Base-by-base conservation (phyloP, 2,329 filamentous ascomycete species). In the Colletotrichum graminicola region DNA sequence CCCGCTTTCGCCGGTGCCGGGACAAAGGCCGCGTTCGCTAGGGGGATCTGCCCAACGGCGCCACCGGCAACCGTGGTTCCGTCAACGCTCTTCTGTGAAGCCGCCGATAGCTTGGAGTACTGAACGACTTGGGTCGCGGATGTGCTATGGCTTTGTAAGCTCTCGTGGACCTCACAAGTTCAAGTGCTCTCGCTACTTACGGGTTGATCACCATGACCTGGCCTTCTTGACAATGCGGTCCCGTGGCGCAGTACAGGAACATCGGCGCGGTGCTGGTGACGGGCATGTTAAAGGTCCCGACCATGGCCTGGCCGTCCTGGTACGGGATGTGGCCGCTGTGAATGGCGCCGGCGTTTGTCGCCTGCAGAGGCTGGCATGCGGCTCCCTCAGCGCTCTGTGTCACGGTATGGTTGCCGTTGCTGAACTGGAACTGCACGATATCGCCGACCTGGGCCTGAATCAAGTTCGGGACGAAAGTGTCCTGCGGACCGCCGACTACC, bases 161-260 rank as follows among this genome's bases (percentile, higher is more conserved):
- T 14, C 16, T n/a, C 12, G 10, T 4, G 10, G 10, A 7, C 23
- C 5, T 16, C 8, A 21, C 26, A 18, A 5, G 7, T 3, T 29
- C 8, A n/a, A 60, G 26, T 10, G 18, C 12, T 21, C 34, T 5
- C 6, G 36, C 3, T 21, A 75, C 80, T 71, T 67, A 82, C 81
- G 83, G 82, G 69, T 88, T 88, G 49, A 88, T 82, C 7, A 86
- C 81, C 78, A 86, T 82, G 36, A 85, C 82, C 80, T 88, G 87
- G 10, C 86, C 86, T 11, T 75, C 76, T 74, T 86, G 83, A 56
- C 87, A 88, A 69, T 88, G 86, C 3, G 82, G 82, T 0, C 79
- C 82, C 2, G 83, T 83, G 0, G 85, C 84, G 67, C 86, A 88
- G 76, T 88, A 88, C 41, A 86, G 73, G 76, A 85, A 88, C 69